Conservation (phyloP, 2,329 filamentous ascomycete genomes). For the Dothidotthia symphoricarpi region DNA sequence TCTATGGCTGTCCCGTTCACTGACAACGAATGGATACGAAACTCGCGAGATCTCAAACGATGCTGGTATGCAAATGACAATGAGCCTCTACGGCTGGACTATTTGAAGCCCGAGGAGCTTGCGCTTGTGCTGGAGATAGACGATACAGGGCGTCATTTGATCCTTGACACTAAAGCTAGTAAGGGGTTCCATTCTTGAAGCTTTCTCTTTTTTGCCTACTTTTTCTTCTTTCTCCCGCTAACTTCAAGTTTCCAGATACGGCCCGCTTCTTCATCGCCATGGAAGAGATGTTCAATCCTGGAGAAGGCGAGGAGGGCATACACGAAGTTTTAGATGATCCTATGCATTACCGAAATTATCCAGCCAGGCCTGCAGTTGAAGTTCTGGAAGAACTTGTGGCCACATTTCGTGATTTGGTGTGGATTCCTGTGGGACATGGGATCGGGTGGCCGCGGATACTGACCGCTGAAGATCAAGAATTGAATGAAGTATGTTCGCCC, state of each 20-base stretch:
- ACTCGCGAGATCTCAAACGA: not conserved
- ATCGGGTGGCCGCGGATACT: not conserved
- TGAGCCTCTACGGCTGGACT: not conserved
- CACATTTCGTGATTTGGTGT: not conserved
- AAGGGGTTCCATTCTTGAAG: no score
- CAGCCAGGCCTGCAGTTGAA: not conserved
- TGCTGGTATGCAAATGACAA: no score
- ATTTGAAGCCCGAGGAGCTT: not conserved
- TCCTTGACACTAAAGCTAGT: conserved; percentile 1
- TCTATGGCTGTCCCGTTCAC: not conserved
- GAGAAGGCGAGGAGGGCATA: not conserved
- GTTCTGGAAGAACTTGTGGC: not conserved
- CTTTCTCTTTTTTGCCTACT: no score
- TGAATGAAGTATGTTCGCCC: no score
- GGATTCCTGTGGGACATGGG: conserved; percentile 1
- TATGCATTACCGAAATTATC: not conserved
- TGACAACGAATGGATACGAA: not conserved
- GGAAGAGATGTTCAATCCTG: not conserved
- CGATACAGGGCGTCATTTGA: not conserved
- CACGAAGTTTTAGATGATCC: not conserved
- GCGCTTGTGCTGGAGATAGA: conserved; percentile 1
- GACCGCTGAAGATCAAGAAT: not conserved
- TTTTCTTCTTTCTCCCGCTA: not conserved
- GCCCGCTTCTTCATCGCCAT: not conserved
- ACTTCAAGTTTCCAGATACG: not conserved